phyloP scores from a whole-genome alignment of 2,329 filamentous ascomycete species.

The Fusarium kyushuense region DNA sequence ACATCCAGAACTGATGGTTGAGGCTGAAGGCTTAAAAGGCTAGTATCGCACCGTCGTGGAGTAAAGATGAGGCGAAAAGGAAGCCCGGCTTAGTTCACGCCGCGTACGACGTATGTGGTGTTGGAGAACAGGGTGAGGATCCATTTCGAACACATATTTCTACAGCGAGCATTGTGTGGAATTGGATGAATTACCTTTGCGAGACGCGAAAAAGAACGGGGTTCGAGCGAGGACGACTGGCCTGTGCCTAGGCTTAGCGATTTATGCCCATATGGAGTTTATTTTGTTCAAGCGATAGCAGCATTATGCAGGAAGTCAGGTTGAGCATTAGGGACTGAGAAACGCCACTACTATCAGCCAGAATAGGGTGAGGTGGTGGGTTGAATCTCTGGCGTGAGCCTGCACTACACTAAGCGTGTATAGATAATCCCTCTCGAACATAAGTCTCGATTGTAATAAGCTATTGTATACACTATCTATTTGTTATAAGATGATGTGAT shows the following conservation, averaged over 20 bases:
- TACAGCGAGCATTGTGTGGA: constrained; percentile 35
- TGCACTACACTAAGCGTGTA: constrained; percentile 33
- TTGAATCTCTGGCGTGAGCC: constrained; percentile 32
- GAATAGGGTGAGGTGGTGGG: constrained; percentile 17
- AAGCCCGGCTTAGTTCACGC: constrained; percentile 21
- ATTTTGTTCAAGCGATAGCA: constrained; percentile 26
- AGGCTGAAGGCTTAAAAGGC: constrained; percentile 13
- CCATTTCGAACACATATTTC: constrained; percentile 34
- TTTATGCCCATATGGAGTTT: constrained; percentile 15
- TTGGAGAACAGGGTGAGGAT: constrained; percentile 31
- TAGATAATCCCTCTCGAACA: constrained; percentile 43
- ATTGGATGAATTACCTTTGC: constrained; percentile 26
- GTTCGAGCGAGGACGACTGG: constrained; percentile 28
- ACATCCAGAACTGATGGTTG: constrained; percentile 45
- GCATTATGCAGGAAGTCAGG: constrained; percentile 14
- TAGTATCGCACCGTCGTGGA: constrained; percentile 7
- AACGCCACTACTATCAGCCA: constrained; percentile 6
- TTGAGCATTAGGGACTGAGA: constrained; percentile 13
- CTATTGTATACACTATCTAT: constrained; percentile 33
- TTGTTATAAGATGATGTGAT: constrained; percentile 1
- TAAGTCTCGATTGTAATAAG: constrained; percentile 48
- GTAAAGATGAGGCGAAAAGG: constrained; percentile 2
- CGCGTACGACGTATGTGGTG: constrained; percentile 8
- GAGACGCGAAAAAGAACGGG: constrained; percentile 27
- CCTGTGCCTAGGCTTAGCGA: constrained; percentile 26